Percentiles rank a stretch among this genome's conserved stretches.
These are phyloP conservation scores for Corinectria fuckeliana DNA, from an alignment of 2,329 filamentous ascomycete genomes.

Conservation along the genomic window DNA sequence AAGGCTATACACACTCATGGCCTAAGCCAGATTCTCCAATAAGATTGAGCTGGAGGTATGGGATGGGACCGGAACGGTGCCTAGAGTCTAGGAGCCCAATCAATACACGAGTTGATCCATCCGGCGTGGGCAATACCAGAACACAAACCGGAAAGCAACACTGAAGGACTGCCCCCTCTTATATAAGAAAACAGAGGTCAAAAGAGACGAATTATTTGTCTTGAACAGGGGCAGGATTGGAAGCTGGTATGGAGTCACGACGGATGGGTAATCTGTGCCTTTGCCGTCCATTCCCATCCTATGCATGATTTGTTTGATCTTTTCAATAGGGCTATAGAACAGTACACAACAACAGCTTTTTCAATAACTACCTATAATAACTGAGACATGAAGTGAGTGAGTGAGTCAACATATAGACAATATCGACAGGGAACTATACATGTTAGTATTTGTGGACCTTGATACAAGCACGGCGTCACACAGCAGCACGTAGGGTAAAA, in stretches of 20 bases:
- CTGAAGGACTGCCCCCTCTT: background rate
- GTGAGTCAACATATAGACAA: no score
- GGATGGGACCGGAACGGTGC: background rate
- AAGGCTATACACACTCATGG: background rate
- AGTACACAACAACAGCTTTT: background rate
- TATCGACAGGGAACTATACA: no score
- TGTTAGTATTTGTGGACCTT: no score
- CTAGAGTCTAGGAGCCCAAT: background rate
- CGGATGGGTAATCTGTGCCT: background rate
- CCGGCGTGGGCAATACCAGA: background rate
- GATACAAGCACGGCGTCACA: no score
- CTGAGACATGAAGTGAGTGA: no score
- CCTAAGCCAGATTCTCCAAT: background rate
- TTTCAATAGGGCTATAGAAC: background rate
- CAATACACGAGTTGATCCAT: background rate
- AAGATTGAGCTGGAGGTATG: background rate
- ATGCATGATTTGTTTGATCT: background rate
- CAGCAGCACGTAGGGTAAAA: no score
- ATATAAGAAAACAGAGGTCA: background rate
- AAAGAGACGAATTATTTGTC: background rate
- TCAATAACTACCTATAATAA: no score
- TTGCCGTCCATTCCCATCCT: background rate
- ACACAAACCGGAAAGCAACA: background rate
- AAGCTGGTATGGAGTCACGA: background rate
- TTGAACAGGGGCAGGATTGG: background rate